Base-by-base conservation (phyloP, 2,329 filamentous ascomycete genomes). In the Drechslerella coelobrocha region DNA sequence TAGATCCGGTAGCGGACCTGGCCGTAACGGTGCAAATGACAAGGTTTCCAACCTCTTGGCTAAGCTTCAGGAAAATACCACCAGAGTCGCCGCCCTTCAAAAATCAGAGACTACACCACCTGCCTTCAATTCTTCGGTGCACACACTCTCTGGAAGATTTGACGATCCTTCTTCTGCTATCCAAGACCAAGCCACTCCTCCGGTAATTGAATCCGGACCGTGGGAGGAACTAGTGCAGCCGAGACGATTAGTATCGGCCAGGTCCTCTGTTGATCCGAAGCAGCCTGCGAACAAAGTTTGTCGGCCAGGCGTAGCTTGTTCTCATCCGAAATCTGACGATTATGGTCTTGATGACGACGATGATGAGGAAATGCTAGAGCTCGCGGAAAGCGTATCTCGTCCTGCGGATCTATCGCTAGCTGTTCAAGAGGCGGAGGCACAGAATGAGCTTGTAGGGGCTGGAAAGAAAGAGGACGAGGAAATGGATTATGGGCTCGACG, bases 271-370 rank as follows among this genome's bases (percentile, higher is more conserved):
- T 5, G 34, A 63, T 19, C 48, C 68, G 7, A 74, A 73, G 54
- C 71, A 48, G 62, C 37, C 69, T 52, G 73, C 37, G 48, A 73
- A 60, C 62, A 41, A 66, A 23, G 31, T 52, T 56, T 84, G 83
- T 0, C 84, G 86, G 66, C 86, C 85, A 61, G 83, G 81, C 2
- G 84, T 84, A 66, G 39, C 37, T 7, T 31, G 27, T n/a, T 4
- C 37, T 23, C 56, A 51, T 37, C 59, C 68, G 10, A 62, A 57
- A 29, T 69, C 65, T 2, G 83, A 84, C 45, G 83, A 84, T 53
- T 82, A 65, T 31, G 71, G 79, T 26, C 77, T 86, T 65, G 85
- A 88, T 74, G 86, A 88, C 45, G 85, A 87, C 39, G 69, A 73
- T 43, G 59, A 68, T 31, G 69, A 73, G 14, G 66, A 63, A 26